Evolutionary conservation across 2,329 filamentous ascomycete species (phyloP).

Genomic region (Emergomyces africanus): DNA sequence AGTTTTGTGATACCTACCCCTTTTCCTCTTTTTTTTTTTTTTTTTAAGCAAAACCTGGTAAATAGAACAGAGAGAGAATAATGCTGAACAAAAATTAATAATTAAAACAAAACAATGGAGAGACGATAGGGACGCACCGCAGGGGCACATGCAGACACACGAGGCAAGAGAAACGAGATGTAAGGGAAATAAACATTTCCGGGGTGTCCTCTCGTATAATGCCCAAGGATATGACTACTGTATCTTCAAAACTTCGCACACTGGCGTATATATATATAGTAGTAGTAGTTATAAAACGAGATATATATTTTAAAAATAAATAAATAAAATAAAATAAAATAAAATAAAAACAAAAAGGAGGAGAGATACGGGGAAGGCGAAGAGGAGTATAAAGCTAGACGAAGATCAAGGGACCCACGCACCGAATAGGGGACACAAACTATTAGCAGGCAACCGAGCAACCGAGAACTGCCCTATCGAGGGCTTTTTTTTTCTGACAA

Average conservation of each 20-base stretch:
- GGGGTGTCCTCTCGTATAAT: neutral
- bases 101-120: neutral
- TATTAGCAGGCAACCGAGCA: neutral
- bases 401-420: neutral
- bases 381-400: neutral
- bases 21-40: no score
- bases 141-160: neutral
- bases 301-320: no score
- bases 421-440: neutral
- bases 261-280: no score
- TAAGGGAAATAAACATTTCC: neutral
- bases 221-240: no score
- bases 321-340: no score
- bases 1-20: no score
- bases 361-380: neutral
- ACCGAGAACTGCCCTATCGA: neutral
- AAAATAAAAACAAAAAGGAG: no score
- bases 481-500: neutral
- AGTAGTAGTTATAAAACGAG: no score
- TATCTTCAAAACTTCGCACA: no score
- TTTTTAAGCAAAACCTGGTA: no score
- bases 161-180: neutral
- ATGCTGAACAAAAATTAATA: no score
- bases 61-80: no score
- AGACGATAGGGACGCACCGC: neutral